Base-by-base conservation (phyloP, 768 basidiomycete species). In the Boletus reticulatus region DNA sequence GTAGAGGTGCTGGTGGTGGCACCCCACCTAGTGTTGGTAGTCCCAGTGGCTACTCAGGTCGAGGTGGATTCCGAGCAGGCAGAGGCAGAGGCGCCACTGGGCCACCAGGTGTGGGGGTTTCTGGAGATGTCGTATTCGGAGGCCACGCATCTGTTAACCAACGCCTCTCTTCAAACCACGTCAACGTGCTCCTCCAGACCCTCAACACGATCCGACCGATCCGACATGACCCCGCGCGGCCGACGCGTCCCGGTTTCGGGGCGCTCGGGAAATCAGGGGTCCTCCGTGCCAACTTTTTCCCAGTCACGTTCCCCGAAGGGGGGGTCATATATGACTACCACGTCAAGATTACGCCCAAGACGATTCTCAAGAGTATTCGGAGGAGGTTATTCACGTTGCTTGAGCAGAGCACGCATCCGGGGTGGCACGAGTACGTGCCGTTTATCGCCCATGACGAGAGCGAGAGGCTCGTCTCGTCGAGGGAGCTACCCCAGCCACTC, bases 221-320 rank as follows among this genome's bases (percentile, higher is more conserved):
- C 13, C n/a, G n/a, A 0, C 41, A 77, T 38, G 64, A 67, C 20
- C 52, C 76, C 11, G 65, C 69, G 5, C 73, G 78, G 13, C 82
- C 82, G 5, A 63, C 69, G 17, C 77, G 81, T 5, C 80, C 80
- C 8, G 73, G 71, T n/a, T 81, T 72, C 47, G 81, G 81, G 10
- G 74, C 69, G 1, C 57, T 62, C 8, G 81, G 81, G 8, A 69
- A 51, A 6, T 4, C 62, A 22, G 72, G 78, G 51, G 75, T 71
- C 22, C 63, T 83, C 9, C 76, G 82, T 2, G 66, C 80, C 39
- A 82, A 82, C 55, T 81, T 81, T 63, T 82, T 83, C 59, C 57
- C 81, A 0, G 62, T 81, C 50, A 70, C 63, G 22, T 70, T 81
- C 32, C 73, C 78, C 0, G 73, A 73, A 49, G 16, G 2, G 10